Evolutionary conservation across 2,329 filamentous ascomycete species (phyloP).

Genomic region (Pseudocercospora fuligena): DNA sequence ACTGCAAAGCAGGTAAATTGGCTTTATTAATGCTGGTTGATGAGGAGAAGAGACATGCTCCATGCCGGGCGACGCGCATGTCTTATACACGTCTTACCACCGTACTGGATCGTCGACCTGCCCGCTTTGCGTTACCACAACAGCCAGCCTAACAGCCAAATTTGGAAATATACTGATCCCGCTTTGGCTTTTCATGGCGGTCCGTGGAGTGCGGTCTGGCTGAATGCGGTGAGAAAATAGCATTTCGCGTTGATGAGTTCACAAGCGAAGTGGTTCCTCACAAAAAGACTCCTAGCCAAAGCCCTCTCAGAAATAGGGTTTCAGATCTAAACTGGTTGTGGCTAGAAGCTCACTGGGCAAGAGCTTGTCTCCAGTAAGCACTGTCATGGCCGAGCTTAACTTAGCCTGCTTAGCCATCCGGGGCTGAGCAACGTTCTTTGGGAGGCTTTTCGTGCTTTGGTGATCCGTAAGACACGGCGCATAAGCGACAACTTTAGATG

Average conservation of each 20-base stretch:
- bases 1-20: neutral
- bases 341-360: neutral
- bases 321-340: neutral
- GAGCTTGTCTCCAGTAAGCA: conserved; percentile 13
- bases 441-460: conserved; percentile 1
- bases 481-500: conserved; percentile 6
- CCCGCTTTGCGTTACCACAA: neutral
- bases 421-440: neutral
- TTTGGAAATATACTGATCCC: neutral
- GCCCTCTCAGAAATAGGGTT: conserved; percentile 2
- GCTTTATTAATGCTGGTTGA: conserved; percentile 1
- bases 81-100: conserved; percentile 3
- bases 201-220: neutral
- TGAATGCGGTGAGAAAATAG: conserved; percentile 5
- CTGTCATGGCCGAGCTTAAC: conserved; percentile 9
- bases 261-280: neutral
- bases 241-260: neutral
- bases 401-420: conserved; percentile 1
- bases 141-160: neutral
- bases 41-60: neutral
- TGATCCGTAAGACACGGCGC: conserved; percentile 1
- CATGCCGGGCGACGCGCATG: neutral
- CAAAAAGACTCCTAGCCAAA: neutral
- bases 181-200: neutral
- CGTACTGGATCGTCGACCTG: neutral